These are phyloP conservation scores for Plantago coronopus DNA, from an alignment of 305 asterid genomes.

Conservation along the genomic window DNA sequence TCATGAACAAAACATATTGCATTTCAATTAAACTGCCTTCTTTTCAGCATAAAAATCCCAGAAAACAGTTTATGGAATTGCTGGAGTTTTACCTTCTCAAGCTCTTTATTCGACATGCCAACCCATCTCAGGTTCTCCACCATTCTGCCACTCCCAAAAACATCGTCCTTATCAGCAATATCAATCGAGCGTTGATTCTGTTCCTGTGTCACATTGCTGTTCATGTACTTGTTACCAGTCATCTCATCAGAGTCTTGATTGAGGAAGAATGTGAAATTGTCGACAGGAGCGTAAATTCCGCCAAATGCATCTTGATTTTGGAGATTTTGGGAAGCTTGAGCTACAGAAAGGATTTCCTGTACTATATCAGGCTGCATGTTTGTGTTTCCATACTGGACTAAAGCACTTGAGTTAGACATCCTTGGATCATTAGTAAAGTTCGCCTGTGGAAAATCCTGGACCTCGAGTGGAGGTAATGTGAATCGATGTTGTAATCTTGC, in stretches of 20 bases:
- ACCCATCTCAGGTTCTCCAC: constrained; percentile 57
- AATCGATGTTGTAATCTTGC: constrained; percentile 55
- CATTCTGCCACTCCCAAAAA: constrained; percentile 32
- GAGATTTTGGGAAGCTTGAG: constrained; percentile 70
- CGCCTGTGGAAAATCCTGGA: constrained; percentile 37
- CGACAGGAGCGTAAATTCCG: constrained; percentile 37
- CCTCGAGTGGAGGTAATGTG: constrained; percentile 50
- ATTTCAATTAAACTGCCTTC: neutral
- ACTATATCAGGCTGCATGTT: constrained; percentile 34
- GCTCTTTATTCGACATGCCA: constrained; percentile 58
- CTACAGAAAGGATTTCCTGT: constrained; percentile 76
- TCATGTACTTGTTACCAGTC: constrained; percentile 25
- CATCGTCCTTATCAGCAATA: constrained; percentile 47
- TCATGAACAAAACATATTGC: constrained; percentile 10
- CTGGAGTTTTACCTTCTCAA: constrained; percentile 51
- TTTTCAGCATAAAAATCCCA: neutral
- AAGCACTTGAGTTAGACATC: constrained; percentile 20
- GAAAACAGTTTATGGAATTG: neutral
- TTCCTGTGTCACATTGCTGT: constrained; percentile 35
- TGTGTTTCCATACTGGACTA: constrained; percentile 24
- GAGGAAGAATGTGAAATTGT: constrained; percentile 61
- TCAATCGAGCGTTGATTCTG: constrained; percentile 36
- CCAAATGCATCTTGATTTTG: constrained; percentile 48
- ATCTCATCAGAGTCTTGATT: constrained; percentile 31
- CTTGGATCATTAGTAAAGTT: constrained; percentile 28